A percentile compares a stretch with the other conserved stretches of the same genome.
Conservation (phyloP, 2,329 filamentous ascomycete genomes). For the Madurella fahalii region DNA sequence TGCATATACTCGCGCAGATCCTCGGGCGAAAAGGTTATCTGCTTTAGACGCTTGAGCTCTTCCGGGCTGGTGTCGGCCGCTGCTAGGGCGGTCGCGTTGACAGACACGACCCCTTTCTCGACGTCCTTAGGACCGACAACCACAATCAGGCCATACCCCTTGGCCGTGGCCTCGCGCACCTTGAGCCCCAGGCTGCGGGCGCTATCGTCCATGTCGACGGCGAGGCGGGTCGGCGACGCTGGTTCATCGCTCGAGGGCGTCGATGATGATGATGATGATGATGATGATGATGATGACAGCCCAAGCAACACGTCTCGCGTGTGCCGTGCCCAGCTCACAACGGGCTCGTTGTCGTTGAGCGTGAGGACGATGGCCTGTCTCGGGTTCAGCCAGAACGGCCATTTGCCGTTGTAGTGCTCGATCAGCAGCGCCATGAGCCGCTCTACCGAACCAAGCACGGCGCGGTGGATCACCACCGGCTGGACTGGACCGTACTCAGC, state of each 20-base stretch:
- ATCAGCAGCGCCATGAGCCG: slow-evolving; percentile 81
- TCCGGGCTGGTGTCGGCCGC: slow-evolving; percentile 32
- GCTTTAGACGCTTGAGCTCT: slow-evolving; percentile 16
- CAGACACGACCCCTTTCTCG: slow-evolving; percentile 51
- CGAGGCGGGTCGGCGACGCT: slow-evolving; percentile 55
- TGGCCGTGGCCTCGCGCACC: slow-evolving; percentile 64
- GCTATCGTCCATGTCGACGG: slow-evolving; percentile 67
- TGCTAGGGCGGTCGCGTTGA: slow-evolving; percentile 38
- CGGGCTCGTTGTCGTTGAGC: slow-evolving; percentile 57
- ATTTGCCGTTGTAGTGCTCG: slow-evolving; percentile 74
- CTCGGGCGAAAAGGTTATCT: slow-evolving; percentile 37
- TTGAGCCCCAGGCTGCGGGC: slow-evolving; percentile 63
- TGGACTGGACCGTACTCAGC: slow-evolving; percentile 55
- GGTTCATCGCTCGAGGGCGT: slow-evolving; percentile 39
- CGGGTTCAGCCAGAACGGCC: slow-evolving; percentile 87
- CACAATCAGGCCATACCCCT: slow-evolving; percentile 70
- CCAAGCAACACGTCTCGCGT: slow-evolving; percentile 51
- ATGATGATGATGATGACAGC: slow-evolving; percentile 28
- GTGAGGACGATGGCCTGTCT: slow-evolving; percentile 72
- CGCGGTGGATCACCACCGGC: slow-evolving; percentile 80
- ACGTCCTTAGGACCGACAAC: slow-evolving; percentile 67
- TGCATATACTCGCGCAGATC: slow-evolving; percentile 44
- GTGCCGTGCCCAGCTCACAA: slow-evolving; percentile 47
- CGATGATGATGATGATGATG: slow-evolving; percentile 22
- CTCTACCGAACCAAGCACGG: slow-evolving; percentile 79